Evolutionary conservation across 106 monocot genomes (phyloP).

Genomic region (Allium sativum): DNA sequence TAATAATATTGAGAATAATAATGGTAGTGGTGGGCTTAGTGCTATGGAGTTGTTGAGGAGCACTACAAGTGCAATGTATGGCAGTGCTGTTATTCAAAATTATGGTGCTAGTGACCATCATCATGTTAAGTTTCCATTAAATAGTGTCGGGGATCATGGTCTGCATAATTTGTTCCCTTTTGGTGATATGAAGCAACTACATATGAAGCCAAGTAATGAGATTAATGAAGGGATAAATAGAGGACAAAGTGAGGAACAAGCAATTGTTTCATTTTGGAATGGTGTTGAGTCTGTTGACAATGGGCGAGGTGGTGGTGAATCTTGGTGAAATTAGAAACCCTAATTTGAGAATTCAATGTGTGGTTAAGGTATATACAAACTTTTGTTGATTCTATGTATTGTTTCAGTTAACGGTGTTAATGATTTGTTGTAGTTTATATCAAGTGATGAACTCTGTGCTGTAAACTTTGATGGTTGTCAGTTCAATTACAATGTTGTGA

Average conservation of each 20-base stretch:
- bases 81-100: neutral
- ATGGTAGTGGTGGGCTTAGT: neutral
- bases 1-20: too few species aligned
- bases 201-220: slow-evolving; percentile 1
- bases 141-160: neutral
- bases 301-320: slow-evolving; percentile 4
- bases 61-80: slow-evolving; percentile 5
- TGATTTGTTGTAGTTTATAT: too few species aligned
- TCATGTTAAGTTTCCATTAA: neutral
- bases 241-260: slow-evolving; percentile 9
- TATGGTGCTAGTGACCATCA: slow-evolving; percentile 1
- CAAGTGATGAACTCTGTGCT: too few species aligned
- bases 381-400: too few species aligned
- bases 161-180: slow-evolving; percentile 31
- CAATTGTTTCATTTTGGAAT: slow-evolving; percentile 16
- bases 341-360: neutral
- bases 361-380: too few species aligned
- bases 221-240: slow-evolving; percentile 4
- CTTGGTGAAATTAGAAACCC: slow-evolving; percentile 13
- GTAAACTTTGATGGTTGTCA: too few species aligned
- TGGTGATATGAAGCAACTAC: slow-evolving; percentile 17
- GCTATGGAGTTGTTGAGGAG: slow-evolving; percentile 20
- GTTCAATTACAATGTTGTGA: too few species aligned
- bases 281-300: slow-evolving; percentile 6
- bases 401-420: too few species aligned